Evolutionary conservation across 2,329 filamentous ascomycete species (phyloP).

Genomic region (Fusarium devonianum): DNA sequence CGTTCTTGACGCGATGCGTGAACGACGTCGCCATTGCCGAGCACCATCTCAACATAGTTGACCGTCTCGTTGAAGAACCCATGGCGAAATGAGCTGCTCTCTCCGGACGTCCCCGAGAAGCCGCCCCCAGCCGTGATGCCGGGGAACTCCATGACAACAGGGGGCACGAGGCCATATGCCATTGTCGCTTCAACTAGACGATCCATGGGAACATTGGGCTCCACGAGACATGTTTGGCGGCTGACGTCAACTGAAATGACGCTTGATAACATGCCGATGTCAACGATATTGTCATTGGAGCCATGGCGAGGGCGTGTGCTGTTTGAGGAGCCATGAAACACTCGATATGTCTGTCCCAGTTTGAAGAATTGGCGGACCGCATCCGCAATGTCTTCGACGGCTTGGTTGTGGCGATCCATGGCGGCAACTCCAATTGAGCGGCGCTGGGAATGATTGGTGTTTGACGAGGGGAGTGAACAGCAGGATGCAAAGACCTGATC

Average conservation of each 20-base stretch:
- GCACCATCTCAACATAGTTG: constrained; percentile 67
- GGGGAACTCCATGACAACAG: constrained; percentile 75
- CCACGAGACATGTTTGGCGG: constrained; percentile 53
- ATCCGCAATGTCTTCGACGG: constrained; percentile 53
- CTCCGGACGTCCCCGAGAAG: constrained; percentile 71
- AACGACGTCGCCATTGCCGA: constrained; percentile 63
- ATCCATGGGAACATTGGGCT: constrained; percentile 76
- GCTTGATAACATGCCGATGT: constrained; percentile 33
- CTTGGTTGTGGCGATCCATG: constrained; percentile 57
- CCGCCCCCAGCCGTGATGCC: constrained; percentile 74
- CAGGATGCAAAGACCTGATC: too few relatives aligned
- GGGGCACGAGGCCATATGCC: constrained; percentile 62
- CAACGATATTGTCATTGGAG: constrained; percentile 23
- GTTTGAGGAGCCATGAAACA: constrained; percentile 77
- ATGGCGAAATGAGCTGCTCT: constrained; percentile 71
- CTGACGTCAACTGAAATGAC: constrained; percentile 20
- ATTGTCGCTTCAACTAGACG: constrained; percentile 65
- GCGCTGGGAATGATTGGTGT: not conserved
- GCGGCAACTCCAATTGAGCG: not conserved
- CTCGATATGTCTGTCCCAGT: constrained; percentile 65
- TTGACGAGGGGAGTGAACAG: not conserved
- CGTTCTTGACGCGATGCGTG: constrained; percentile 55
- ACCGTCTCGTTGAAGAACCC: constrained; percentile 72
- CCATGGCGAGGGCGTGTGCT: constrained; percentile 64
- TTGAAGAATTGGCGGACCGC: constrained; percentile 55